Base-by-base conservation (phyloP, 2,329 filamentous ascomycete species). In the Diplodia corticola region DNA sequence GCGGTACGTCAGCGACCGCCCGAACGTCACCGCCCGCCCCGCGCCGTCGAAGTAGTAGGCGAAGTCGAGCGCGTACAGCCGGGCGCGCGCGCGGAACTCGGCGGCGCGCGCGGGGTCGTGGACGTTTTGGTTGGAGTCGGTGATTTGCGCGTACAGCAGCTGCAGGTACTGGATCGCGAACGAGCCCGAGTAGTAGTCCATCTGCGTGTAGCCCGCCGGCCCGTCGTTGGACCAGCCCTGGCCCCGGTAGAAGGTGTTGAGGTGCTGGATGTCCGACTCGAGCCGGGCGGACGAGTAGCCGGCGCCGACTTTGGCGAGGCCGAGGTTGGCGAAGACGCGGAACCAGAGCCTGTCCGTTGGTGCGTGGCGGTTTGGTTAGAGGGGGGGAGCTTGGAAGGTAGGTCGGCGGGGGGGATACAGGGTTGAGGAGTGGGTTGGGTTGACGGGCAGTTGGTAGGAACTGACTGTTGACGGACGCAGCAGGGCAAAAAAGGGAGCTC, bases 181-280 rank as follows among this genome's bases (percentile, higher is more conserved):
- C 67, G 89, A 91, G 10, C 90, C 91, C 0, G 89, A 92, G 77
- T 93, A 94, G 73, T 93, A 93, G 75, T 93, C 91, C 88, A 93
- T 92, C 77, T 93, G 91, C 67, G 91, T 89, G 66, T 93, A 91
- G 15, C 88, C 88, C 72, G 89, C 88, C 0, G 91, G 91, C 0
- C 91, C 91, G 73, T 94, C 91, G 71, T 93, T 92, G 2, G 89
- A 92, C 91, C 91, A 94, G 0, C 91, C 91, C 53, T 87, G 88
- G 5, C 91, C 91, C n/a, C 91, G 86, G 73, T 93, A 92, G 75
- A 93, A 94, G 0, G 89, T 91, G 72, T 93, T 87, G 10, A 94
- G 82, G 70, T 93, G 90, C 71, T 89, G 85, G 73, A 94, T 91
- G 74, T 93, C 91, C 22, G 86, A 86, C 66, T 91, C 88, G 24